phyloP scores from a whole-genome alignment of 2,329 filamentous ascomycete genomes.

The Nannizziopsis arthrosporioides region DNA sequence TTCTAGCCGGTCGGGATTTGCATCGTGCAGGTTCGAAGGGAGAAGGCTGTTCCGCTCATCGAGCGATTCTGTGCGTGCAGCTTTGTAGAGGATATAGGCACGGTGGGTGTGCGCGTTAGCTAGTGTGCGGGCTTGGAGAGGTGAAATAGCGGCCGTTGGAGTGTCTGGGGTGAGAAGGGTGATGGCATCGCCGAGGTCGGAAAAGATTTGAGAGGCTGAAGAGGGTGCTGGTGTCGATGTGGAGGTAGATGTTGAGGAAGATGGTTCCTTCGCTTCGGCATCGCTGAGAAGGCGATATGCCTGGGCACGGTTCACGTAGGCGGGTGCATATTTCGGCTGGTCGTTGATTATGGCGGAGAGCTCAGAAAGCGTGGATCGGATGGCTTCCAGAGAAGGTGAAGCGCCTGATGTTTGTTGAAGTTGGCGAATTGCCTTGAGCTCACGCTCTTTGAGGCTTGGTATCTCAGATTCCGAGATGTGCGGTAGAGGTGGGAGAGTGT shows the following conservation, averaged over 20 bases:
- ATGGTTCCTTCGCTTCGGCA: constrained; percentile 13
- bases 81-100: constrained; percentile 35
- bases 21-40: constrained; percentile 24
- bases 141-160: constrained; percentile 33
- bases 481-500: constrained; percentile 32
- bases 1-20: constrained; percentile 36
- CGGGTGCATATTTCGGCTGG: constrained; percentile 42
- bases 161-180: constrained; percentile 32
- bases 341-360: constrained; percentile 35
- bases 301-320: constrained; percentile 47
- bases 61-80: constrained; percentile 16
- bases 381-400: constrained; percentile 16
- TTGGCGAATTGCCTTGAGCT: constrained; percentile 31
- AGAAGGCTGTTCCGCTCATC: constrained; percentile 11
- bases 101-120: constrained; percentile 46
- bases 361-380: constrained; percentile 26
- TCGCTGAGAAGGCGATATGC: constrained; percentile 30
- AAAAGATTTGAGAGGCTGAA: constrained; percentile 20
- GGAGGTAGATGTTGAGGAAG: constrained; percentile 16
- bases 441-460: constrained; percentile 28
- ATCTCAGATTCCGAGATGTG: constrained; percentile 29
- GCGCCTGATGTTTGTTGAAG: constrained; percentile 20
- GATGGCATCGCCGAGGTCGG: constrained; percentile 37
- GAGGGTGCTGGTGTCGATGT: constrained; percentile 16
- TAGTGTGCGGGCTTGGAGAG: constrained; percentile 39